phyloP scores from a whole-genome alignment of 495 filamentous ascomycete species.

The Penicillium nucicola region DNA sequence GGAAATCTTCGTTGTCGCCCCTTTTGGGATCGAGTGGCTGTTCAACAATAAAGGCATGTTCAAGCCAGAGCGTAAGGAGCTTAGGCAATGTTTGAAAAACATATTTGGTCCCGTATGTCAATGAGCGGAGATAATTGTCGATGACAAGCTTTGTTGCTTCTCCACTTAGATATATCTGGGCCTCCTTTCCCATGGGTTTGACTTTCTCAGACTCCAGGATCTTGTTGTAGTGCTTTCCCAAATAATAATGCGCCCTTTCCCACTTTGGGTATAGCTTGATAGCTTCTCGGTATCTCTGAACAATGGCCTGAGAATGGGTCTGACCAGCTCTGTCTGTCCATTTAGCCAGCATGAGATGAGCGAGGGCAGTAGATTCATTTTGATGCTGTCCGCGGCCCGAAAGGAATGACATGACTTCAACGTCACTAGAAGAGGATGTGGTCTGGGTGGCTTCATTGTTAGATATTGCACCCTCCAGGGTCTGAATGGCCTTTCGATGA shows the following conservation, averaged over 20 bases:
- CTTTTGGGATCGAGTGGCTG: conserved; percentile 64
- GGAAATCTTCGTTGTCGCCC: conserved; percentile 61
- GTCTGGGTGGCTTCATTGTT: conserved; percentile 62
- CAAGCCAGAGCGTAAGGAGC: conserved; percentile 88
- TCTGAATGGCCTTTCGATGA: conserved; percentile 92
- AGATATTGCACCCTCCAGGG: conserved; percentile 76
- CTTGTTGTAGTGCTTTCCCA: conserved; percentile 97
- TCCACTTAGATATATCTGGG: conserved; percentile 58
- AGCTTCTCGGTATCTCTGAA: conserved; percentile 74
- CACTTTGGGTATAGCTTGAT: conserved; percentile 56
- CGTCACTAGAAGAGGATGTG: conserved; percentile 43
- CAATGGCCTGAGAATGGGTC: conserved; percentile 73
- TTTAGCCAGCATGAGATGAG: conserved; percentile 86
- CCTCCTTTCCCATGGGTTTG: conserved; percentile 65
- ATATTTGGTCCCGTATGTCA: conserved; percentile 88
- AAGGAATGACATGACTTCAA: conserved; percentile 27
- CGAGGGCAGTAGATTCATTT: conserved; percentile 46
- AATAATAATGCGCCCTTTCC: conserved; percentile 96
- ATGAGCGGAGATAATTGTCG: conserved; percentile 85
- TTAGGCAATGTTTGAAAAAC: conserved; percentile 90
- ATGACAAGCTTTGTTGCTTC: conserved; percentile 86
- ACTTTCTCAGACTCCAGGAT: conserved; percentile 83
- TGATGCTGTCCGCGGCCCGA: conserved; percentile 39
- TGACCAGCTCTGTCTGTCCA: conserved; percentile 94
- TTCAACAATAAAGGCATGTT: conserved; percentile 73